phyloP scores from a whole-genome alignment of 1,139 yeast species.

The Hyphopichia buzzinii region DNA sequence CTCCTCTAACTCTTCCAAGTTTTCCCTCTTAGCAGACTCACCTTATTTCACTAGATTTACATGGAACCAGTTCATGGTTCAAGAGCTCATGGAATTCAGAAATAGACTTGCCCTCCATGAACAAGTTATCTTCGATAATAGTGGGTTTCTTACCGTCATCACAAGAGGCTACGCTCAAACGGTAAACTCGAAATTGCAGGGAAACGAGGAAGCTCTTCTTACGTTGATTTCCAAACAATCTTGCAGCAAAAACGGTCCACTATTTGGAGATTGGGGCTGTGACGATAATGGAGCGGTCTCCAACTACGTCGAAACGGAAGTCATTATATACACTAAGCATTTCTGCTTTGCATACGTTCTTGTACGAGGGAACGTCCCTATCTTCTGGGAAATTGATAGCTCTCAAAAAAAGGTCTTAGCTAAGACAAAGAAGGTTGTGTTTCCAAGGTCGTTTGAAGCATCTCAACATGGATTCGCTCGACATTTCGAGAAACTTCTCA shows the following conservation, averaged over 20 bases:
- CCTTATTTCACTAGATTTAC: slow-evolving; percentile 55
- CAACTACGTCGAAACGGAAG: slow-evolving; percentile 65
- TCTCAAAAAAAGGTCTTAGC: slow-evolving; percentile 36
- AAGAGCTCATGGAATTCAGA: slow-evolving; percentile 60
- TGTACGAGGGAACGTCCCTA: slow-evolving; percentile 67
- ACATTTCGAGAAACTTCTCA: slow-evolving; percentile 57
- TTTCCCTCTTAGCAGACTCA: slow-evolving; percentile 38
- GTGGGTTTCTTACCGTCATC: slow-evolving; percentile 57
- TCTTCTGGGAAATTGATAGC: slow-evolving; percentile 59
- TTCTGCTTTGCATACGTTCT: slow-evolving; percentile 59
- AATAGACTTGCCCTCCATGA: slow-evolving; percentile 52
- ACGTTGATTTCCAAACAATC: slow-evolving; percentile 70
- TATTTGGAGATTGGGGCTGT: slow-evolving; percentile 68
- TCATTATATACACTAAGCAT: slow-evolving; percentile 52
- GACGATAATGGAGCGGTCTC: slow-evolving; percentile 72
- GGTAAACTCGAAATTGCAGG: slow-evolving; percentile 43
- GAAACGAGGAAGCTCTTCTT: slow-evolving; percentile 42
- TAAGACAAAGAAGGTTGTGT: slow-evolving; percentile 48
- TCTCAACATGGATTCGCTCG: slow-evolving; percentile 63
- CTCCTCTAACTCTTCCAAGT: slow-evolving; percentile 18
- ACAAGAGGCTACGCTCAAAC: slow-evolving; percentile 68
- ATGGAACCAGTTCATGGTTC: slow-evolving; percentile 64
- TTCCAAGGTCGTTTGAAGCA: slow-evolving; percentile 61
- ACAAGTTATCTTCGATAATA: slow-evolving; percentile 48
- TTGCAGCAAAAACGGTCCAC: slow-evolving; percentile 55